Percentiles rank a stretch among this genome's conserved stretches.
Evolutionary conservation across 1,284 basidiomycete species (phyloP).

Genomic region (Sphaerobolus stellatus): DNA sequence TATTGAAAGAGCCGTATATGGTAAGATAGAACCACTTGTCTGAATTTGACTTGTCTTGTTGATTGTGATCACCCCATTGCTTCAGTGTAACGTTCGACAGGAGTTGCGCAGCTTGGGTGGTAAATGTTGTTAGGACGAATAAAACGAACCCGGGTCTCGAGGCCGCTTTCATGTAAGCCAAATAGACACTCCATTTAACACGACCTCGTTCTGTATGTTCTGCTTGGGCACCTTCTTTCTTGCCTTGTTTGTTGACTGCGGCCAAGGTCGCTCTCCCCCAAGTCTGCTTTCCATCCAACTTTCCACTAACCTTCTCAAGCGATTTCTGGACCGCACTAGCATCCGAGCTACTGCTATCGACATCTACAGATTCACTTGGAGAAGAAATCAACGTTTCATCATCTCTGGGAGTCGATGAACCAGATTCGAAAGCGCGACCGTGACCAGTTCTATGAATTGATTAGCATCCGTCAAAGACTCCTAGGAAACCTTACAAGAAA

Average conservation of each 20-base stretch:
- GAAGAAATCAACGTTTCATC: slow-evolving; percentile 13
- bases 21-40: slow-evolving; percentile 59
- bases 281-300: slow-evolving; percentile 6
- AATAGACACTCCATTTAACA: slow-evolving; percentile 79
- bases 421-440: slow-evolving; percentile 45
- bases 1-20: slow-evolving; percentile 61
- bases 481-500: slow-evolving; percentile 2
- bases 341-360: background rate
- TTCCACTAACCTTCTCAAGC: too few relatives aligned
- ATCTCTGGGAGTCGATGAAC: slow-evolving; percentile 53
- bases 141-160: slow-evolving; percentile 68
- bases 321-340: background rate
- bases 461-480: slow-evolving; percentile 8
- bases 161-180: slow-evolving; percentile 77
- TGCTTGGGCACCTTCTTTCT: slow-evolving; percentile 54
- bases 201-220: slow-evolving; percentile 83
- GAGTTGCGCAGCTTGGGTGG: slow-evolving; percentile 56
- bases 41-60: slow-evolving; percentile 54
- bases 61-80: slow-evolving; percentile 80
- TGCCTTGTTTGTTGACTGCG: slow-evolving; percentile 33
- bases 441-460: slow-evolving; percentile 39
- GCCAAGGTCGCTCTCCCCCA: slow-evolving; percentile 50
- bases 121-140: slow-evolving; percentile 60
- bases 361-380: slow-evolving; percentile 6
- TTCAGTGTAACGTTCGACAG: slow-evolving; percentile 71